Evolutionary conservation across 352 stramenopile genomes (phyloP).

Genomic region (Hyaloperonospora arabidopsidis): DNA sequence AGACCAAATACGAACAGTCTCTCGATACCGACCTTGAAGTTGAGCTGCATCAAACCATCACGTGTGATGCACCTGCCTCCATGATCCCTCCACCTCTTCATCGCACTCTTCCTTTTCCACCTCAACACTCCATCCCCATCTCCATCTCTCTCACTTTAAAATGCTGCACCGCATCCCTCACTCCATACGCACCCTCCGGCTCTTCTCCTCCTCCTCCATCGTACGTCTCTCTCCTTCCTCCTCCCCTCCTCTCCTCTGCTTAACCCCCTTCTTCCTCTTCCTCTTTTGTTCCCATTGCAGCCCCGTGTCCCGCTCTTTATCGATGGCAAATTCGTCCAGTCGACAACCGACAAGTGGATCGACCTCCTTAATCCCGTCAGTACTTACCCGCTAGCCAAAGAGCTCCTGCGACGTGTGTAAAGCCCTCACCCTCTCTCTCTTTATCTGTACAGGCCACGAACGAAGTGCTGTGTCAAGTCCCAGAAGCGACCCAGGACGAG

Average conservation of each 20-base stretch:
- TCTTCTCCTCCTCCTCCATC: slow-evolving; percentile 40
- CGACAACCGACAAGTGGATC: slow-evolving; percentile 88
- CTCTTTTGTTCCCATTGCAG: slow-evolving; percentile 13
- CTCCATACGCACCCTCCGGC: slow-evolving; percentile 15
- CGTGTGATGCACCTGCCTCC: too few species aligned
- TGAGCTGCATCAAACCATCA: too few species aligned
- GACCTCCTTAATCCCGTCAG: slow-evolving; percentile 84
- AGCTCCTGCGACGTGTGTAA: too few species aligned
- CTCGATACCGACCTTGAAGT: too few species aligned
- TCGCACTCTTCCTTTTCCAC: too few species aligned
- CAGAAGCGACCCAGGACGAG: slow-evolving; percentile 80
- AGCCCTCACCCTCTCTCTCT: background rate
- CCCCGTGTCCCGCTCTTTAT: slow-evolving; percentile 85
- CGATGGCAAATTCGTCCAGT: slow-evolving; percentile 89
- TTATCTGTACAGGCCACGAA: slow-evolving; percentile 61
- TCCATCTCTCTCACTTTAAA: background rate
- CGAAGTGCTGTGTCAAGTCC: slow-evolving; percentile 79
- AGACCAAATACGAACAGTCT: too few species aligned
- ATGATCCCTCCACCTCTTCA: too few species aligned
- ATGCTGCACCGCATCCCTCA: slow-evolving; percentile 29
- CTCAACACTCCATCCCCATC: background rate
- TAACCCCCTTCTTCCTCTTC: background rate
- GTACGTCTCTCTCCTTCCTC: slow-evolving; percentile 12
- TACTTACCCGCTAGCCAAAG: background rate
- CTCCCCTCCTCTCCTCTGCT: background rate